These are phyloP conservation scores for Ophiostoma piceae DNA, from an alignment of 2,329 filamentous ascomycete genomes.

Conservation along the genomic window DNA sequence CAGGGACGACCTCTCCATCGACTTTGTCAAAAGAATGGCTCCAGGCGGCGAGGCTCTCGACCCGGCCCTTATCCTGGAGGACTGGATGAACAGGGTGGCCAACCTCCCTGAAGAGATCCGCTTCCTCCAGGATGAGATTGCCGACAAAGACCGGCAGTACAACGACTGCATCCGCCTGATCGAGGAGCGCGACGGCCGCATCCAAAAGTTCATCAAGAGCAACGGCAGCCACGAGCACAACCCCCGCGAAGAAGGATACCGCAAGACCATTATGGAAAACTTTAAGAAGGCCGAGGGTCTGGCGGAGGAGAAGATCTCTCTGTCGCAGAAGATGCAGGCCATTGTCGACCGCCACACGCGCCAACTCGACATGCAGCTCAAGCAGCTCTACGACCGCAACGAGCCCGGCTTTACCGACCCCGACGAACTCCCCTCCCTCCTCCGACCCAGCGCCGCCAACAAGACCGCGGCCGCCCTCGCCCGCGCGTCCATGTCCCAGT, in stretches of 20 bases:
- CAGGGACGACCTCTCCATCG: conserved; percentile 68
- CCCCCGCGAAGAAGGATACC: conserved; percentile 66
- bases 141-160: conserved; percentile 70
- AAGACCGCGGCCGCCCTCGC: conserved; percentile 40
- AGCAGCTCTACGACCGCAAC: conserved; percentile 54
- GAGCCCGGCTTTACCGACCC: conserved; percentile 59
- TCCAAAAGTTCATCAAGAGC: conserved; percentile 75
- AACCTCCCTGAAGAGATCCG: conserved; percentile 79
- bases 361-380: conserved; percentile 59
- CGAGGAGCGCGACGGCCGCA: conserved; percentile 64
- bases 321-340: conserved; percentile 59
- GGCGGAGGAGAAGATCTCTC: conserved; percentile 67
- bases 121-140: conserved; percentile 77
- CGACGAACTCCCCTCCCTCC: conserved; percentile 57
- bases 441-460: conserved; percentile 55
- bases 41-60: conserved; percentile 55
- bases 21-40: conserved; percentile 63
- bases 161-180: conserved; percentile 64
- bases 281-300: conserved; percentile 64
- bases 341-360: conserved; percentile 59
- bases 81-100: conserved; percentile 68
- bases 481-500: conserved; percentile 27
- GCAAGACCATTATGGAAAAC: conserved; percentile 61
- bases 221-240: conserved; percentile 70
- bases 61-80: conserved; percentile 66